Percentiles rank a stretch among this genome's conserved stretches.
phyloP scores from a whole-genome alignment of 306 rosid species.

The Boehmeria nivea region DNA sequence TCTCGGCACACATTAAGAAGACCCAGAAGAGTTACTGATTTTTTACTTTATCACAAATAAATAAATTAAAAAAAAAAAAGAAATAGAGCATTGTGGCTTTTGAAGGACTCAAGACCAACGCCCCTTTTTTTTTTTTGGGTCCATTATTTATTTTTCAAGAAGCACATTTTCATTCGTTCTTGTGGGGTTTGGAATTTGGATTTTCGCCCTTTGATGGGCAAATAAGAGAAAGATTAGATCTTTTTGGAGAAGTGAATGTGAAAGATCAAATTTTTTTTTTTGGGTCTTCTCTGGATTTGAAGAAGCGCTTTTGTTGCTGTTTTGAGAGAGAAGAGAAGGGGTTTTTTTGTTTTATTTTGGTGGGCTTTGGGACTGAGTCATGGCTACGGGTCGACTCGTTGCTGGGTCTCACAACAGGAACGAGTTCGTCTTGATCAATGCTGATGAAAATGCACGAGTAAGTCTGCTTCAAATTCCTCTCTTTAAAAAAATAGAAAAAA shows the following conservation, averaged over 20 bases:
- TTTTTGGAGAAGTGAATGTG: constrained; percentile 16
- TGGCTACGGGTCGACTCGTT: constrained; percentile 90
- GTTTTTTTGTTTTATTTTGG: neutral
- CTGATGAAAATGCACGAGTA: constrained; percentile 87
- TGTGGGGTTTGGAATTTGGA: constrained; percentile 31
- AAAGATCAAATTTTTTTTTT: constrained; percentile 24
- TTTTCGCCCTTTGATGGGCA: constrained; percentile 25
- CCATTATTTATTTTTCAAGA: neutral
- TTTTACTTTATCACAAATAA: constrained; percentile 26
- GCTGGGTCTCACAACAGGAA: constrained; percentile 99
- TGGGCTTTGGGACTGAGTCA: constrained; percentile 18
- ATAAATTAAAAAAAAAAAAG: no score
- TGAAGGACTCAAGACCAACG: neutral
- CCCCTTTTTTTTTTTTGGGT: no score
- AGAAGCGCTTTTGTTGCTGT: constrained; percentile 14
- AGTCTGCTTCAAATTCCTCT: neutral
- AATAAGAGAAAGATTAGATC: constrained; percentile 31
- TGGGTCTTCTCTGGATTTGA: constrained; percentile 9
- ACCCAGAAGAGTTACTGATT: no score
- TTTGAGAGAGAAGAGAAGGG: neutral
- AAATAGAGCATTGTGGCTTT: constrained; percentile 25
- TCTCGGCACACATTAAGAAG: constrained; percentile 33
- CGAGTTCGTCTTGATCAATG: constrained; percentile 97
- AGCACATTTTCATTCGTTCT: constrained; percentile 20
- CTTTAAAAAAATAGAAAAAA: neutral